Evolutionary conservation across 2,329 filamentous ascomycete species (phyloP).

Genomic region (Remersonia thermophila): DNA sequence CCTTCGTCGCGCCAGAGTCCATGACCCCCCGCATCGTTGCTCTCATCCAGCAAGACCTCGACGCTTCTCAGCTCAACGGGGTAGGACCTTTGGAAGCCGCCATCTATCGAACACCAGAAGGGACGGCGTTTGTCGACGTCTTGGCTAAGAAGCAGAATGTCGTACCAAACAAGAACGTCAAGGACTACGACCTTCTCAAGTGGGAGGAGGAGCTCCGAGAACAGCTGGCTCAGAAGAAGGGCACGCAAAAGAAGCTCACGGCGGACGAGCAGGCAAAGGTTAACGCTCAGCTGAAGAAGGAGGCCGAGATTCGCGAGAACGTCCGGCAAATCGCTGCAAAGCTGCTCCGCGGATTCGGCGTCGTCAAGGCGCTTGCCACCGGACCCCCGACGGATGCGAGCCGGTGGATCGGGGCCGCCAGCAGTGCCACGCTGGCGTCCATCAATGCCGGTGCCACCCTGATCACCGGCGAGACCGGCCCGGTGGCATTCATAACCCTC

Average conservation of each 20-base stretch:
- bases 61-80: constrained; percentile 53
- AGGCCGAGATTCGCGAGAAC: constrained; percentile 63
- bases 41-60: constrained; percentile 62
- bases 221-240: constrained; percentile 87
- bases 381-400: constrained; percentile 83
- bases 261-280: constrained; percentile 83
- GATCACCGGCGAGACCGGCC: constrained; percentile 68
- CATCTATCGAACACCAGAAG: constrained; percentile 84
- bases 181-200: constrained; percentile 90
- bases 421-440: constrained; percentile 58
- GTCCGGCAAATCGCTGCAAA: constrained; percentile 57
- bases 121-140: constrained; percentile 80
- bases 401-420: constrained; percentile 75
- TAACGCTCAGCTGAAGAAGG: constrained; percentile 80
- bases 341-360: constrained; percentile 71
- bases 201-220: constrained; percentile 89
- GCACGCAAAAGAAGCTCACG: constrained; percentile 79
- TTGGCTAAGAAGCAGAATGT: constrained; percentile 66
- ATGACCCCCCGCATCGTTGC: constrained; percentile 66
- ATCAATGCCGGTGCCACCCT: constrained; percentile 72
- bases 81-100: constrained; percentile 82
- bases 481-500: constrained; percentile 67
- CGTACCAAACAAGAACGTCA: constrained; percentile 74
- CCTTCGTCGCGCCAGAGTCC: constrained; percentile 78
- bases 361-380: constrained; percentile 68